Evolutionary conservation across 1,284 basidiomycete genomes (phyloP).

Genomic region (Ustilago xerochloae): DNA sequence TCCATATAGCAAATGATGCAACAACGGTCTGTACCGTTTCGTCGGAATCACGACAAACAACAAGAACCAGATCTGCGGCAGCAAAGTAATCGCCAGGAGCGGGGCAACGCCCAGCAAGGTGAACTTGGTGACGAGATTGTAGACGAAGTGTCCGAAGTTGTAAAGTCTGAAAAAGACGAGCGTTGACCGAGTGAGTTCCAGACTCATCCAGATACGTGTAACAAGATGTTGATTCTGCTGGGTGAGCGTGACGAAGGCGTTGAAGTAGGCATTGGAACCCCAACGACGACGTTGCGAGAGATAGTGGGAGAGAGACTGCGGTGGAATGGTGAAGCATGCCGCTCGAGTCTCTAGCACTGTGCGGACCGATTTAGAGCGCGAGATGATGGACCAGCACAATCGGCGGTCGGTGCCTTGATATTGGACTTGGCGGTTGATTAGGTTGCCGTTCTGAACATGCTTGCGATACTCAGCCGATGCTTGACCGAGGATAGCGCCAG

Average conservation of each 20-base stretch:
- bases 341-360: slow-evolving; percentile 33
- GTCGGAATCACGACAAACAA: slow-evolving; percentile 18
- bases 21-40: slow-evolving; percentile 14
- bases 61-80: slow-evolving; percentile 40
- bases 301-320: slow-evolving; percentile 33
- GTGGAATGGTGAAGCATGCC: slow-evolving; percentile 38
- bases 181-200: slow-evolving; percentile 22
- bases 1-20: slow-evolving; percentile 25
- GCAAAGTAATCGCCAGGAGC: slow-evolving; percentile 23
- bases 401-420: slow-evolving; percentile 37
- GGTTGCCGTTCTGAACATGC: slow-evolving; percentile 23
- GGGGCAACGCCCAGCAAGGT: slow-evolving; percentile 18
- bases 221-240: slow-evolving; percentile 20
- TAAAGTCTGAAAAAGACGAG: slow-evolving; percentile 33
- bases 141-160: slow-evolving; percentile 35
- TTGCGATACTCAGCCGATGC: slow-evolving; percentile 30
- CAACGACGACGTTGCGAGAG: slow-evolving; percentile 33
- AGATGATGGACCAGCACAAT: slow-evolving; percentile 38
- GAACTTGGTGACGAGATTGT: slow-evolving; percentile 25
- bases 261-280: slow-evolving; percentile 41
- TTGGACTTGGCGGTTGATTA: slow-evolving; percentile 29
- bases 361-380: slow-evolving; percentile 26
- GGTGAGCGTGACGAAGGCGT: slow-evolving; percentile 27
- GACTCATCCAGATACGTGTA: slow-evolving; percentile 29
- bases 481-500: slow-evolving; percentile 25